Conservation (phyloP, 345 rosid genomes). For the Lumnitzera racemosa region DNA sequence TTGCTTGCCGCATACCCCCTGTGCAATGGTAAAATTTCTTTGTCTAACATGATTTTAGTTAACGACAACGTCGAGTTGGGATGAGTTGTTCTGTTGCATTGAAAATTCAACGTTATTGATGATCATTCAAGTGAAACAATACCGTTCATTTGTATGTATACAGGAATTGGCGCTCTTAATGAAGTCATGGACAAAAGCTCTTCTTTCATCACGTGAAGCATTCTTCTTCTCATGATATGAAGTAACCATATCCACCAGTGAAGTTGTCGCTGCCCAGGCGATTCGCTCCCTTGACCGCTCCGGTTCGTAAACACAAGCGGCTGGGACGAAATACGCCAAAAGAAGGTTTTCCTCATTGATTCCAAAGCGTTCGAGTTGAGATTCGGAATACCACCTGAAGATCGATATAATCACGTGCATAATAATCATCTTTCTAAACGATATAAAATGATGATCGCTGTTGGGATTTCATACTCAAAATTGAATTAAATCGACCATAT, state of each 20-base stretch:
- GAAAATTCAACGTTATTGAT: background rate
- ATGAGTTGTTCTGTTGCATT: too few species aligned
- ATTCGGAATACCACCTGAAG: constrained; percentile 54
- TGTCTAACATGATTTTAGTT: too few species aligned
- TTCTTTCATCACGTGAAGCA: constrained; percentile 20
- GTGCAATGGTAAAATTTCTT: too few species aligned
- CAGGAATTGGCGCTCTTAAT: constrained; percentile 12
- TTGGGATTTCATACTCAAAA: background rate
- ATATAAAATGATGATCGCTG: background rate
- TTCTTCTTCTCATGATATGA: constrained; percentile 12
- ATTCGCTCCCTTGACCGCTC: constrained; percentile 57
- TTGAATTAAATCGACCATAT: background rate
- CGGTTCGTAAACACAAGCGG: constrained; percentile 56
- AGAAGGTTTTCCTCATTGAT: constrained; percentile 32
- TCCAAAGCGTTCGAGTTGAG: constrained; percentile 33
- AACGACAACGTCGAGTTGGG: too few species aligned
- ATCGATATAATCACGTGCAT: background rate
- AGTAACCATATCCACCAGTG: constrained; percentile 25
- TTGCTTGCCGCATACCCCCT: too few species aligned
- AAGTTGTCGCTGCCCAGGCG: constrained; percentile 58
- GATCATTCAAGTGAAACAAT: background rate
- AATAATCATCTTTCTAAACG: too few species aligned
- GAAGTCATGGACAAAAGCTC: constrained; percentile 33
- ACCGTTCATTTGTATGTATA: constrained; percentile 8
- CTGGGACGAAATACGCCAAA: constrained; percentile 44